Evolutionary conservation across 805 yeast genomes (phyloP), one percentile per base, ranked within the genome.

Genomic region (Wickerhamomyces queroliae): DNA sequence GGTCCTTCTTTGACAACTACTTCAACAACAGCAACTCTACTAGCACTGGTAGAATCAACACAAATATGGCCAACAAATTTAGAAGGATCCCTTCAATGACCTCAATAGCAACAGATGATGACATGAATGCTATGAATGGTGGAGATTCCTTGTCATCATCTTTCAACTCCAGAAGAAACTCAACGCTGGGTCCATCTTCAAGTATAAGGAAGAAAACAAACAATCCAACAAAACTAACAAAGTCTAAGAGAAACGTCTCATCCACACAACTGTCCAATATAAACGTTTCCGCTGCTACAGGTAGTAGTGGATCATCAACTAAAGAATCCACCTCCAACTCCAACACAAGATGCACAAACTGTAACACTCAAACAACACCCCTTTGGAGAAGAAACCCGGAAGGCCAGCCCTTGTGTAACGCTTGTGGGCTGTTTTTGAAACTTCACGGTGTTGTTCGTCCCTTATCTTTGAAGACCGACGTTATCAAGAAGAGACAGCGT

Each of bases 381-480:
- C 62, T 91, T 15, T 91, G 99, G 99, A 70, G 99, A 50, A 71
- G 97, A 36, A 87, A 88, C 52, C 89, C 95, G 0, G 86, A 85
- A 43, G 97, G 97, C 2, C 83, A 86, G 53, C 95, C 96, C 0
- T 66, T 91, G 43, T 91, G 98, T 64, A 91, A 91, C 61, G 98
- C 99, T 0, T 91, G 99, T 66, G 99, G 98, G 0, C 67, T 91
- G 44, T 91, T 91, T 52, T 72, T 86, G 54, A 91, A 91, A 61
- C 67, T 91, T 19, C 98, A 91, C 55, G 98, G 97, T n/a, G 91
- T 88, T 4, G 95, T 87, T 45, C 70, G 98, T 42, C 99, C 99
- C 0, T 67, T 91, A 37, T 83, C 95, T 12, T 67, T 90, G 52
- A 90, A 89, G 56, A 85, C 97, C 0, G 96, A 90, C 58, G 93